A percentile compares a stretch with the other conserved stretches of the same genome.
phyloP scores from a whole-genome alignment of 2,329 filamentous ascomycete species.

The Cordyceps cicadae region DNA sequence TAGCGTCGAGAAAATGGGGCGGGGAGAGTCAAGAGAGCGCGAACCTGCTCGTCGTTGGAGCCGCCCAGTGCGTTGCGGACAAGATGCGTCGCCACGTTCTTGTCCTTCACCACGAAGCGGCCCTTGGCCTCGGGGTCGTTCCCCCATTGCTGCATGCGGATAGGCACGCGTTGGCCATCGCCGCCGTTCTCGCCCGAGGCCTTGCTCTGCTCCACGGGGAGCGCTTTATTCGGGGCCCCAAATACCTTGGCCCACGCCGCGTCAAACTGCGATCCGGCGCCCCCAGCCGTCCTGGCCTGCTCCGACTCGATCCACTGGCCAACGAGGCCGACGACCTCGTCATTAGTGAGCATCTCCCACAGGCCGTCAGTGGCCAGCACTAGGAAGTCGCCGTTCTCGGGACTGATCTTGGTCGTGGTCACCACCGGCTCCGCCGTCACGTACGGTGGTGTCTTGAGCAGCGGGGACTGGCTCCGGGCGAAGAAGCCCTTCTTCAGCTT shows the following conservation, averaged over 20 bases:
- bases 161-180: constrained; percentile 75
- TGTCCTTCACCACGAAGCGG: constrained; percentile 89
- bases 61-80: constrained; percentile 92
- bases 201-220: constrained; percentile 68
- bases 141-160: constrained; percentile 87
- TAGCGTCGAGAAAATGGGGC: constrained; percentile 88
- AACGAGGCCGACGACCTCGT: constrained; percentile 93
- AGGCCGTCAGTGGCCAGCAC: constrained; percentile 94
- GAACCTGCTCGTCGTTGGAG: constrained; percentile 87
- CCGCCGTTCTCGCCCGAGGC: constrained; percentile 22
- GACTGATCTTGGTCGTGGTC: constrained; percentile 85
- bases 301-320: constrained; percentile 85
- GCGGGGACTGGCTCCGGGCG: constrained; percentile 64
- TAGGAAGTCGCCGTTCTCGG: constrained; percentile 85
- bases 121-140: constrained; percentile 63
- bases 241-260: constrained; percentile 59
- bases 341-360: constrained; percentile 99
- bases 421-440: constrained; percentile 94
- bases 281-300: constrained; percentile 40
- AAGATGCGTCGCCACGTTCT: constrained; percentile 92
- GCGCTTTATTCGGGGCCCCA: constrained; percentile 39
- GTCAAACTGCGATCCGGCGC: constrained; percentile 55
- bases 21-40: constrained; percentile 81
- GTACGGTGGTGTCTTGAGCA: constrained; percentile 87
- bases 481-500: constrained; percentile 83